These are phyloP conservation scores for Mycena chlorophos DNA, from an alignment of 768 basidiomycete species.

Conservation along the genomic window DNA sequence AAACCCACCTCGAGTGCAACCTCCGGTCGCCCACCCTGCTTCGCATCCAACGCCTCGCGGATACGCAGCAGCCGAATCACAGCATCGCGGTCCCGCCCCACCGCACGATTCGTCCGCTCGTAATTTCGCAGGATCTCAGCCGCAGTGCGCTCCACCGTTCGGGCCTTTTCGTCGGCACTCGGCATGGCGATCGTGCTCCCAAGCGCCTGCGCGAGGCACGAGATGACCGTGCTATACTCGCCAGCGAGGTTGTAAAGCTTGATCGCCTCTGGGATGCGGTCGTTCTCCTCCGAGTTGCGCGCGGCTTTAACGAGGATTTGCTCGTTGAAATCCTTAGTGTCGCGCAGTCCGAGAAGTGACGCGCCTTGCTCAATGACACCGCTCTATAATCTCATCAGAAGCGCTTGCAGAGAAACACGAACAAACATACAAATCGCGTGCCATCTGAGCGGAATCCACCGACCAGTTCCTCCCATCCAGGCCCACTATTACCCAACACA, in stretches of 20 bases:
- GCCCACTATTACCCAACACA: constrained; percentile 72
- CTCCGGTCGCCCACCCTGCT: constrained; percentile 71
- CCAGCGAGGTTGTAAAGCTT: constrained; percentile 95
- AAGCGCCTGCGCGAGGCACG: constrained; percentile 83
- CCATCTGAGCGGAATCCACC: constrained; percentile 92
- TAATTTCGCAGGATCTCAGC: constrained; percentile 78
- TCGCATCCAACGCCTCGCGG: constrained; percentile 77
- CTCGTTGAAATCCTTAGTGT: constrained; percentile 69
- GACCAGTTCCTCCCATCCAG: constrained; percentile 89
- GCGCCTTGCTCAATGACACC: constrained; percentile 88
- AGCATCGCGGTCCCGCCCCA: constrained; percentile 72
- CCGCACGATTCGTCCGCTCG: constrained; percentile 71
- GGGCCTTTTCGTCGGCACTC: constrained; percentile 59
- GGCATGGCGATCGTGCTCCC: constrained; percentile 79
- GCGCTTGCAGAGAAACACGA: neutral
- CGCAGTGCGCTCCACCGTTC: constrained; percentile 71
- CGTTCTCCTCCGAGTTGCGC: constrained; percentile 76
- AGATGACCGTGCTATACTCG: constrained; percentile 84
- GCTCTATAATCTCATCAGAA: constrained; percentile 45
- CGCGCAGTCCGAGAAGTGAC: constrained; percentile 68
- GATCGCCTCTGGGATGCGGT: constrained; percentile 86
- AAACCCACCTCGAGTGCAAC: constrained; percentile 62
- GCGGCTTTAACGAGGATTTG: constrained; percentile 85
- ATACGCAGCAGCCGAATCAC: constrained; percentile 75
- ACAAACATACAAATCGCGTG: constrained; percentile 77